phyloP scores from a whole-genome alignment of 495 filamentous ascomycete genomes.

The Talaromyces thailandensis region DNA sequence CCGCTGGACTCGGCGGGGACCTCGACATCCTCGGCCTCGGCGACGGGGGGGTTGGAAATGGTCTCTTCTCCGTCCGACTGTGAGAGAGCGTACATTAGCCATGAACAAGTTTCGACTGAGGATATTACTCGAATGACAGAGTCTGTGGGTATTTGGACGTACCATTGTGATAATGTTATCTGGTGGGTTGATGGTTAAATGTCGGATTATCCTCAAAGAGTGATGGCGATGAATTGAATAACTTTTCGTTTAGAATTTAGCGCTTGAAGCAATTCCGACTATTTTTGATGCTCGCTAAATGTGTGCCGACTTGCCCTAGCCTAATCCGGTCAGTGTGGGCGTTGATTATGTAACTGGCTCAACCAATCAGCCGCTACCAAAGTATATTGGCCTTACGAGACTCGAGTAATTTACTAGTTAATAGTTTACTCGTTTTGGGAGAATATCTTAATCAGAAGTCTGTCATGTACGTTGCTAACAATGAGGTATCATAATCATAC shows the following conservation, averaged over 20 bases:
- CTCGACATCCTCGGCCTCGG: conserved; percentile 80
- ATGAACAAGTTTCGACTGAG: neutral
- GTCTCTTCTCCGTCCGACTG: conserved; percentile 87
- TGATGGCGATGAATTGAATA: conserved; percentile 9
- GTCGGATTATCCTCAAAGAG: conserved; percentile 63
- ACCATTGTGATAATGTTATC: conserved; percentile 18
- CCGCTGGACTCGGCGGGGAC: conserved; percentile 77
- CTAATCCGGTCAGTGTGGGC: neutral
- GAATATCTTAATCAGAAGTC: conserved; percentile 9
- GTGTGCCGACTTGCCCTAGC: conserved; percentile 7
- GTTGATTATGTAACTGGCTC: neutral
- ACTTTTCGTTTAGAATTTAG: neutral
- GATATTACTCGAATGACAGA: neutral
- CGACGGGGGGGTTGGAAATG: conserved; percentile 56
- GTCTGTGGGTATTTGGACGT: neutral
- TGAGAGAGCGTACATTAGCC: neutral
- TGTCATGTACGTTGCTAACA: conserved; percentile 11
- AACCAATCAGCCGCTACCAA: neutral
- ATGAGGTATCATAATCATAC: conserved; percentile 45
- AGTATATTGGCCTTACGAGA: too few species aligned
- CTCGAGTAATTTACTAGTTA: too few species aligned
- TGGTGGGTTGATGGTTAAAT: conserved; percentile 11
- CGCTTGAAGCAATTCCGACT: neutral
- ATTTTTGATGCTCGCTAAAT: conserved; percentile 6
- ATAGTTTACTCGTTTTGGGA: neutral